Percentiles rank a stretch among this genome's conserved stretches.
phyloP scores from a whole-genome alignment of 345 rosid genomes.

The Pistacia integerrima region DNA sequence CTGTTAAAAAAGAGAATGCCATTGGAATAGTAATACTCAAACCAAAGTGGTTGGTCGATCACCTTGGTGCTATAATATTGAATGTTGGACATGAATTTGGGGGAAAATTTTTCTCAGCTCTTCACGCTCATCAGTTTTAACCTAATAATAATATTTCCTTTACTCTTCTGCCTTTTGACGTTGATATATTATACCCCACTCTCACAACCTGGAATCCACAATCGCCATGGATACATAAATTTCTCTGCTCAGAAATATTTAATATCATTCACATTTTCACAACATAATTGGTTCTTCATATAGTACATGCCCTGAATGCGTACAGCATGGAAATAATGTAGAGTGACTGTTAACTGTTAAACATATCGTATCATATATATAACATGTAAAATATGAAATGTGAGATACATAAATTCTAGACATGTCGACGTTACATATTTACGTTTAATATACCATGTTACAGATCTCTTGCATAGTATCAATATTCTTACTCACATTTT shows the following conservation, averaged over 20 bases:
- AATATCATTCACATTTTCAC: too few species aligned
- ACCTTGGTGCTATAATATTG: background rate
- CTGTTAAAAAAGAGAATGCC: background rate
- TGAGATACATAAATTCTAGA: too few species aligned
- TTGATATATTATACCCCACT: background rate
- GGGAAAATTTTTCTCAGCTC: background rate
- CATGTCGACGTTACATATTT: too few species aligned
- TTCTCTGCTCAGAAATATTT: background rate
- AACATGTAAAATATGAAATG: too few species aligned
- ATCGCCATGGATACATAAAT: background rate
- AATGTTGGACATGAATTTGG: background rate
- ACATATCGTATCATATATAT: too few species aligned
- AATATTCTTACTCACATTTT: too few species aligned
- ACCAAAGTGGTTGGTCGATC: background rate
- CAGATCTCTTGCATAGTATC: too few species aligned
- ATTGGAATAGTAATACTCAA: background rate
- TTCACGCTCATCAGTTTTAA: background rate
- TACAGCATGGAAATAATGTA: too few species aligned
- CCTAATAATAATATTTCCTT: background rate
- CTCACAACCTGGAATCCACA: slow-evolving; percentile 11
- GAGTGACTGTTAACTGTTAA: too few species aligned
- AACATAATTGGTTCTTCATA: too few species aligned
- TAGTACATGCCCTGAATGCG: too few species aligned
- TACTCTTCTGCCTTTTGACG: background rate
- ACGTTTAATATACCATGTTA: too few species aligned